Evolutionary conservation across 768 basidiomycete genomes (phyloP), one percentile per base, ranked within the genome.

Genomic region (Lactarius pseudohatsudake): DNA sequence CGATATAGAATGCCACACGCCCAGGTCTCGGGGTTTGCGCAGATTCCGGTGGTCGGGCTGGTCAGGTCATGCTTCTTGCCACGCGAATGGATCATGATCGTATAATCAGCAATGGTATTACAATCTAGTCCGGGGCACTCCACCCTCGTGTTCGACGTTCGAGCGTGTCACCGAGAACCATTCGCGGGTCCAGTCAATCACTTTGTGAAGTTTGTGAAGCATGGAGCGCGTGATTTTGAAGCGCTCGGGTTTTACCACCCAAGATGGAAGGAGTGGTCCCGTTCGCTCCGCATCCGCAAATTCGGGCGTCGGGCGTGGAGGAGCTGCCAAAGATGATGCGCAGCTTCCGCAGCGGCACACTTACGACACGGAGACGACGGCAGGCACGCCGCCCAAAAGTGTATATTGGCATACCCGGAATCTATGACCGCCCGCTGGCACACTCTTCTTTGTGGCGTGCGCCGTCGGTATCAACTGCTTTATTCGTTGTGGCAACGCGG

Each of bases 201-300:
- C 40, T 30, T 26, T 54, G 59, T 43, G 15, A 45, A 54, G 26
- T 2, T 15, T 26, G 47, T 50, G 47, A 26, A 54, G 26, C 34
- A 20, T 38, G 15, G 45, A 32, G 43, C 60, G 55, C 60, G 36
- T 64, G 62, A 43, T 32, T 43, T 30, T 4, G 54, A 61, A 47
- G 64, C 34, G 9, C 50, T 30, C 20, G 54, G 10, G 11, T 65
- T 55, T 5, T 45, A 30, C 30, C 28, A 47, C 36, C 55, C 26
- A 34, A 66, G 6, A 62, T 66, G 56, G 65, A 66, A 66, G 32
- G 61, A 16, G 53, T 57, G 45, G 45, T 38, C 60, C 50, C 45
- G 56, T 53, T 56, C 56, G 38, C 30, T 36, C 56, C 22, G 56
- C 38, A 6, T 41, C 53, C 57, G 13, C 53, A 11, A 43, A 15